phyloP scores from a whole-genome alignment of 2,329 filamentous ascomycete species.

The Monosporascus cannonballus region DNA sequence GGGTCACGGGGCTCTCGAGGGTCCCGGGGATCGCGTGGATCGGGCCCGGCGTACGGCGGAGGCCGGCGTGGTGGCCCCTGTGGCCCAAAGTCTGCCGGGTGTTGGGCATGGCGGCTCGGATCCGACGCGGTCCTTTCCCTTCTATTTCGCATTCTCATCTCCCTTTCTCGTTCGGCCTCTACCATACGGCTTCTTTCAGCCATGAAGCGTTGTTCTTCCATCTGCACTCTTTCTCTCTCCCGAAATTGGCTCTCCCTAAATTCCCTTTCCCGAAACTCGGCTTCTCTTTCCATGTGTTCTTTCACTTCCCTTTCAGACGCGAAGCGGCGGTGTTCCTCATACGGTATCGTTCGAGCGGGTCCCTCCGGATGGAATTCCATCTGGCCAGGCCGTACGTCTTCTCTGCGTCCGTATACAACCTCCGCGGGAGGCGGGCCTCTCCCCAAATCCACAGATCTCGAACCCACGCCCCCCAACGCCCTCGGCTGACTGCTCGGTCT shows the following conservation, averaged over 20 bases:
- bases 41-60: constrained; percentile 34
- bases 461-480: constrained; percentile 37
- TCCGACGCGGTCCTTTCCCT: constrained; percentile 45
- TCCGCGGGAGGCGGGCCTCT: constrained; percentile 28
- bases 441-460: constrained; percentile 41
- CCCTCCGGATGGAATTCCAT: constrained; percentile 50
- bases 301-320: constrained; percentile 39
- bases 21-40: constrained; percentile 9
- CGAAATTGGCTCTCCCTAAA: constrained; percentile 34
- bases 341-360: constrained; percentile 36
- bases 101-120: constrained; percentile 37
- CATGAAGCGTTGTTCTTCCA: constrained; percentile 27
- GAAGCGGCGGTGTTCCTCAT: constrained; percentile 49
- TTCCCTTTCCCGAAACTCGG: constrained; percentile 40
- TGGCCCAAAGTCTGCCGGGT: constrained; percentile 40
- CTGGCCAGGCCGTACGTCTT: constrained; percentile 37
- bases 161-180: constrained; percentile 36
- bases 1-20: constrained; percentile 2
- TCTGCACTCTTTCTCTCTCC: constrained; percentile 28
- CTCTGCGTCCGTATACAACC: constrained; percentile 43
- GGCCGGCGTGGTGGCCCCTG: constrained; percentile 28
- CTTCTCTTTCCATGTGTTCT: constrained; percentile 32
- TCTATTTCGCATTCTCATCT: constrained; percentile 26
- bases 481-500: constrained; percentile 49
- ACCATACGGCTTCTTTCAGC: constrained; percentile 28